Evolutionary conservation across 306 rosid genomes (phyloP), one percentile per base, ranked within the genome.

Genomic region (Rubus idaeus): DNA sequence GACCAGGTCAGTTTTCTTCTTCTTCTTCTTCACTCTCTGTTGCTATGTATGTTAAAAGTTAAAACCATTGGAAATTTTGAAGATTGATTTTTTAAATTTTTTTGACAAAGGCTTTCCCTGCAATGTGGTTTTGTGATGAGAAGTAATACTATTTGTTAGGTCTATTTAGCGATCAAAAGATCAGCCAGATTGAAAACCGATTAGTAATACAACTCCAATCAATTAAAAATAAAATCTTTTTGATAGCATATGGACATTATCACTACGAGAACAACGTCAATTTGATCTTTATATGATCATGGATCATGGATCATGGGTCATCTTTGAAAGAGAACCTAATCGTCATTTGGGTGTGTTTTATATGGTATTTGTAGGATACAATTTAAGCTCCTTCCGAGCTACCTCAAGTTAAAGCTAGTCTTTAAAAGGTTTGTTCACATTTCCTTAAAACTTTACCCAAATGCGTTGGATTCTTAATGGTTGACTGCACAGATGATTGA

Each of bases 311-410:
- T 61, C 42, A 37, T 30, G 67, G 42, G n/a, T 30, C 18, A 61
- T 61, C 10, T 61, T 60, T 12, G 18, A 60, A 60, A 60, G 8
- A 23, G 4, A 60, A 60, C 66, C 39, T 23, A 60, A 23, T 30
- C 1, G n/a, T 30, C 5, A 30, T 61, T 61, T 61, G 67, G 7
- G 67, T 61, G n/a, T 30, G 67, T 30, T 30, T 30, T 30, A 30
- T 30, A 30, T 30, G 35, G 2, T 42, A 42, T 42, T 44, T 87
- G 77, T 75, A 90, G 93, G 89, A 57, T 21, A 76, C 72, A 16
- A 82, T 60, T 20, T 64, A 66, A 52, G 67, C 78, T 63, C 75
- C 55, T 79, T 67, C 55, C 37, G 44, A 40, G 13, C 68, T 35
- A 39, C 42, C 46, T 42, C 46, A 42, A 30, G 35, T 30, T 42